Conservation (phyloP, 2,329 filamentous ascomycete genomes). For the Fusarium verticillioides region DNA sequence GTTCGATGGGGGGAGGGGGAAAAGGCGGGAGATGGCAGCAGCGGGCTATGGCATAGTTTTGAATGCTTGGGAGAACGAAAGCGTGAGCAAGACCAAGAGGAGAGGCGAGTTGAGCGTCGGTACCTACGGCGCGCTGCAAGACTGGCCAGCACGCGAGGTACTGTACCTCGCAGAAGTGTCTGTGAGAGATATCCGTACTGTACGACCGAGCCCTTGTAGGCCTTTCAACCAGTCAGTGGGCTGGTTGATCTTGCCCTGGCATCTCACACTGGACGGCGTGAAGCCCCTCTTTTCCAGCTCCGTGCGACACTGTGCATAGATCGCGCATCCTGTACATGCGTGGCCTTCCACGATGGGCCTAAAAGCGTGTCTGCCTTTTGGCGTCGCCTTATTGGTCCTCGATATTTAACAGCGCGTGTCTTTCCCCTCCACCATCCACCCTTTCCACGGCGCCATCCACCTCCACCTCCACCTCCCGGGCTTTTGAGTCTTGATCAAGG, state of each 20-base stretch:
- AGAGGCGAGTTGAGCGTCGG: slow-evolving; percentile 33
- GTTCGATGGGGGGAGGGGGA: slow-evolving; percentile 61
- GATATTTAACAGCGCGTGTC: slow-evolving; percentile 33
- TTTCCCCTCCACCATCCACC: slow-evolving; percentile 26
- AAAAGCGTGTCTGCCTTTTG: slow-evolving; percentile 44
- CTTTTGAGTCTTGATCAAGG: slow-evolving; percentile 18
- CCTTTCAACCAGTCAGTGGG: slow-evolving; percentile 23
- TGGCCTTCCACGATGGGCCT: slow-evolving; percentile 31
- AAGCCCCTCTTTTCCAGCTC: slow-evolving; percentile 27
- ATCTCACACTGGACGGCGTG: slow-evolving; percentile 18
- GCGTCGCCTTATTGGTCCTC: slow-evolving; percentile 34
- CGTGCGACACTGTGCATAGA: slow-evolving; percentile 27
- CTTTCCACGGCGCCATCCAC: slow-evolving; percentile 29
- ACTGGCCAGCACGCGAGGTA: slow-evolving; percentile 13
- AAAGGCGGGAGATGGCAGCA: slow-evolving; percentile 45
- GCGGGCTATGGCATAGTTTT: slow-evolving; percentile 53
- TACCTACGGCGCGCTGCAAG: slow-evolving; percentile 36
- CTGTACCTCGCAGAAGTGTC: slow-evolving; percentile 21
- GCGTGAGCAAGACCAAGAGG: slow-evolving; percentile 37
- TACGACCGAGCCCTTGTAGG: slow-evolving; percentile 23
- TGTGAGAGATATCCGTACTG: background rate
- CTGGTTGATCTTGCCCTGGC: background rate
- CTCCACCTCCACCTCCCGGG: slow-evolving; percentile 9
- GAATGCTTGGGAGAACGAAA: slow-evolving; percentile 43
- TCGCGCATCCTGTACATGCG: slow-evolving; percentile 29